Evolutionary conservation across 805 yeast genomes (phyloP), one percentile per base, ranked within the genome.

Genomic region (Wickerhamomyces subpelliculosus): DNA sequence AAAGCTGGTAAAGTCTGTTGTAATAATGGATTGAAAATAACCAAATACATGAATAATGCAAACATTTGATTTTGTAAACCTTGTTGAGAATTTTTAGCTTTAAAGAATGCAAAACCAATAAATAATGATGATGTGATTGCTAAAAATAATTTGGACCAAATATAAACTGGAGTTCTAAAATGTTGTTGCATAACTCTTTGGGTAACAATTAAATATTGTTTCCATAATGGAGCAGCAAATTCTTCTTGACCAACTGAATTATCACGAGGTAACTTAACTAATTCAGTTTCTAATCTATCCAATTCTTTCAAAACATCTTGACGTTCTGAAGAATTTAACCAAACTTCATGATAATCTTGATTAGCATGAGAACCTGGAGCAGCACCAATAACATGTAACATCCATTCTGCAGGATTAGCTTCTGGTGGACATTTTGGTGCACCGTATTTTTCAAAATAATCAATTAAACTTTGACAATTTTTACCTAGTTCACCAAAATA

Each of bases 321-420:
- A 49, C 72, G 74, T 55, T 86, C 88, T 1, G 60, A 60, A 27
- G 95, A 84, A 34, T 71, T 68, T 57, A 72, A 61, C 96, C 96
- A 85, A 35, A 82, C 86, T 50, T 81, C 80, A 50, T 73, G 66
- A 51, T 78, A 80, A 58, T 80, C 82, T 57, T 76, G 82, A 28
- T 65, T 66, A 16, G 84, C 80, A 47, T 75, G 79, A 29, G 83
- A 72, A 36, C 85, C 85, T 6, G 86, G 86, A 24, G 85, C 84
- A 36, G 85, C 85, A 47, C 86, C 85, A 47, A 80, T 80, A 45
- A 78, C 81, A 47, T 80, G 81, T 61, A 85, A 67, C 93, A 85
- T 85, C 90, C 93, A 85, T 62, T 84, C 94, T 7, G 86, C 88
- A 27, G 88, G 88, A 44, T 81, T 81, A 5, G 84, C 84, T 31